A percentile compares a stretch with the other conserved stretches of the same genome.
Evolutionary conservation across 495 filamentous ascomycete genomes (phyloP).

Genomic region (Neurospora sp.): DNA sequence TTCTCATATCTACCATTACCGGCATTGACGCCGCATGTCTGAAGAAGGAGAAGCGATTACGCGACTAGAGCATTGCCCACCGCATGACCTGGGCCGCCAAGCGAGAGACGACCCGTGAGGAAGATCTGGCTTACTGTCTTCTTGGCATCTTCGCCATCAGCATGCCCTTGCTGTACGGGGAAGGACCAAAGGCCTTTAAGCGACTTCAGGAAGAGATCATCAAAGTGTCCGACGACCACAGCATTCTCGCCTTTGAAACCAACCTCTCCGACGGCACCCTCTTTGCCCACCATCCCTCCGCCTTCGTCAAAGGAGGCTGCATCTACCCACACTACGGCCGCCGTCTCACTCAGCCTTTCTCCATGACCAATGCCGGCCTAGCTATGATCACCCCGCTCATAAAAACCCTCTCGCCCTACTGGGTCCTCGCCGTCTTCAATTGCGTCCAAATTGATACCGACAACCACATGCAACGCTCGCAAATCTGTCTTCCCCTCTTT

Average conservation of each 20-base stretch:
- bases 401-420: conserved; percentile 17
- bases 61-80: conserved; percentile 19
- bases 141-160: conserved; percentile 34
- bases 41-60: conserved; percentile 2
- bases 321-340: conserved; percentile 8
- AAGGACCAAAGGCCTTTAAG: conserved; percentile 21
- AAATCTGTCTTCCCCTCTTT: conserved; percentile 15
- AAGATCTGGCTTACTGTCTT: conserved; percentile 35
- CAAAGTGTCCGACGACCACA: conserved; percentile 12
- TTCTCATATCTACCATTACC: conserved; percentile 18
- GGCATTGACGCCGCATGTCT: conserved; percentile 18
- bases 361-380: conserved; percentile 19
- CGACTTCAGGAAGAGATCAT: conserved; percentile 21
- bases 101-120: conserved; percentile 19
- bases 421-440: conserved; percentile 17
- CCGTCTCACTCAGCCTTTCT: conserved; percentile 12
- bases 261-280: conserved; percentile 8
- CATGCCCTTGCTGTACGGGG: conserved; percentile 38
- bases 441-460: conserved; percentile 12
- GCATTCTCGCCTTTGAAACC: conserved; percentile 14
- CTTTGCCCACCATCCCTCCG: conserved; percentile 13
- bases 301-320: conserved; percentile 1
- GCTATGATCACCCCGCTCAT: conserved; percentile 16
- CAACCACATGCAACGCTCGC: conserved; percentile 2
- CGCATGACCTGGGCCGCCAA: conserved; percentile 31